phyloP scores from a whole-genome alignment of 164 flowering plant species.

The Annona squamosa region DNA sequence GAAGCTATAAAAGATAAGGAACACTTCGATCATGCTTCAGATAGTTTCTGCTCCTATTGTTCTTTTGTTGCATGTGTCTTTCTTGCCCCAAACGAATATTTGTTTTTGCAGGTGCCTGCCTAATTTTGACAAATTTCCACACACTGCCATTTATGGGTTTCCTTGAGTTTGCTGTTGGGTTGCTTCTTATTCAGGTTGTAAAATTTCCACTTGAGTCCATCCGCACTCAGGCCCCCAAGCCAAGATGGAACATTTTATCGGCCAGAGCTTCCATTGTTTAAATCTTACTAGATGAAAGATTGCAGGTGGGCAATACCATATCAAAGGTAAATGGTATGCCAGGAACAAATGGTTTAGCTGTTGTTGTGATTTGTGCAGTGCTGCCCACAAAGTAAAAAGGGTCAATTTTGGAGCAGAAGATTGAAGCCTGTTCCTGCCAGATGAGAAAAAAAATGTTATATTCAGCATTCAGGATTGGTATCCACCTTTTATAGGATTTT shows the following conservation, averaged over 20 bases:
- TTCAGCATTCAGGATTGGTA: too few species aligned
- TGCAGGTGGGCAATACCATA: too few species aligned
- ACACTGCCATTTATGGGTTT: neutral
- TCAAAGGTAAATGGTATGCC: too few species aligned
- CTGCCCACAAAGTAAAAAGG: too few species aligned
- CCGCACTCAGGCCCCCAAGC: neutral
- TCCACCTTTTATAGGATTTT: too few species aligned
- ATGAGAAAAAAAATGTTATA: too few species aligned
- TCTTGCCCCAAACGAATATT: neutral
- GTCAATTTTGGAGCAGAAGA: too few species aligned
- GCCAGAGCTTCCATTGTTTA: too few species aligned
- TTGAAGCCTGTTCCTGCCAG: too few species aligned
- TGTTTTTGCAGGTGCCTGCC: neutral
- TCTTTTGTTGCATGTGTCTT: neutral
- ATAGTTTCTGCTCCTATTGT: neutral
- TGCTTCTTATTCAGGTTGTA: conserved; percentile 4
- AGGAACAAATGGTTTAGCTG: too few species aligned
- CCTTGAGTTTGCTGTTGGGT: neutral
- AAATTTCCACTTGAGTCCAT: neutral
- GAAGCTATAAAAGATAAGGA: neutral
- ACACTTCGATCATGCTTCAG: neutral
- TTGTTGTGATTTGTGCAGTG: too few species aligned
- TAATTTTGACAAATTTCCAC: neutral
- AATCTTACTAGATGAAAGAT: too few species aligned
- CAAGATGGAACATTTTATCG: neutral